phyloP scores from a whole-genome alignment of 495 filamentous ascomycete genomes.

The Niebla homalea region DNA sequence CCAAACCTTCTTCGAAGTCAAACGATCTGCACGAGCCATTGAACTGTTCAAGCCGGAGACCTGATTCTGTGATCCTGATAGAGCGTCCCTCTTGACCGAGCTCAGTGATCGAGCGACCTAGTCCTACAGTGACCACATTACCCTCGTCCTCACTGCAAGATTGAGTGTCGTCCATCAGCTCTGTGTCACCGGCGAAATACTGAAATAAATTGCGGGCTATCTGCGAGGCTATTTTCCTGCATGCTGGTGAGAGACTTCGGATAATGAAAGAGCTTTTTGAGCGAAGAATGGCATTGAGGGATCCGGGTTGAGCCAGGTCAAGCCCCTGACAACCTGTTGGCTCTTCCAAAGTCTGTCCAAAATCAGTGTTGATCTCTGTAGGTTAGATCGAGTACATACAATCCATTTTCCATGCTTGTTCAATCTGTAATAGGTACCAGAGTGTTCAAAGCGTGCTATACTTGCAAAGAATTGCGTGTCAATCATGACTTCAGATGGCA shows the following conservation, averaged over 20 bases:
- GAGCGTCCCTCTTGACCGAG: background rate
- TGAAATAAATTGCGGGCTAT: slow-evolving; percentile 46
- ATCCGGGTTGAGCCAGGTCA: slow-evolving; percentile 27
- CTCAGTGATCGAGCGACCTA: background rate
- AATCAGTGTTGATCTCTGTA: background rate
- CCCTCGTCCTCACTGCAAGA: slow-evolving; percentile 11
- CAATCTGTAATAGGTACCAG: slow-evolving; percentile 14
- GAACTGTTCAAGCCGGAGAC: background rate
- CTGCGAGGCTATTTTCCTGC: slow-evolving; percentile 32
- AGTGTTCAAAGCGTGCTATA: background rate
- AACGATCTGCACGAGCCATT: slow-evolving; percentile 12
- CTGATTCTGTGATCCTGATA: background rate
- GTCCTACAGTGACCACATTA: slow-evolving; percentile 24
- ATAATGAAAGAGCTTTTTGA: slow-evolving; percentile 34
- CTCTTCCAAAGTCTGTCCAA: too few species aligned
- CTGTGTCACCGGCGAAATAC: slow-evolving; percentile 44
- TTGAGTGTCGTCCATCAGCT: slow-evolving; percentile 19
- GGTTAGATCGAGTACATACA: slow-evolving; percentile 5
- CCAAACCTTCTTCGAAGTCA: slow-evolving; percentile 25
- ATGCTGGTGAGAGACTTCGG: slow-evolving; percentile 17
- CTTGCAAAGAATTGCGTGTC: slow-evolving; percentile 2
- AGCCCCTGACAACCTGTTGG: background rate
- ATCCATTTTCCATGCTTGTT: slow-evolving; percentile 12
- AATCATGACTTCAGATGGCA: slow-evolving; percentile 3
- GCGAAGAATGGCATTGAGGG: slow-evolving; percentile 38